Base-by-base conservation (phyloP, 108 stramenopile genomes). In the Cylindrotheca fusiformis region DNA sequence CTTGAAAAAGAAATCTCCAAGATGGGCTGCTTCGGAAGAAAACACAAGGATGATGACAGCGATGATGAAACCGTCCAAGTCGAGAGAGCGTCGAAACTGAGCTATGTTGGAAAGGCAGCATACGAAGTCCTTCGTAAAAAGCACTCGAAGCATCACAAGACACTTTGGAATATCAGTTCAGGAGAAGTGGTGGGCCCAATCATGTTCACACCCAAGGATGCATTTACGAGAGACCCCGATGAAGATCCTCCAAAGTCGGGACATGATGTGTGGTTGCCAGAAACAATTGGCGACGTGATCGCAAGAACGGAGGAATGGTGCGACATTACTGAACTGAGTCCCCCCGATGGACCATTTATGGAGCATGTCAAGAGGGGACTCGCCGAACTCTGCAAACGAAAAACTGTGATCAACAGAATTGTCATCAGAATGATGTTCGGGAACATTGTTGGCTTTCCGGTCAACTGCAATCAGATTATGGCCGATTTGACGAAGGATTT, bases 151-250 rank as follows among this genome's bases (percentile, higher is more conserved):
- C 74, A 79, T 31, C 81, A 82, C 36, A 72, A 80, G 33, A 67
- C 48, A 56, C 55, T 80, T 51, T 86, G 84, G 84, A 86, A 86
- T 60, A 79, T 86, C 0, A 86, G 81, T n/a, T 74, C 65, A 31
- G 81, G 84, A 4, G 63, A 68, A 36, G 52, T 86, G 10, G 30
- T 82, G 20, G 72, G 68, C 4, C 32, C 56, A 3, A 50, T 86
- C 1, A 68, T 78, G 18, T 55, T 67, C 28, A 86, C 84, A 10
- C 84, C 84, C 3, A 45, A 36, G 4, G 71, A 72, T 53, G 63
- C 57, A 0, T 72, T 72, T 59, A 45, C 32, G 4, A 48, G 71
- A 31, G 32, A 28, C 6, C 60, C 48, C 5, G 23, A 63, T 2
- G 12, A 48, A 12, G 77, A 84, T 55, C 83, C 83, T 2, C 21